Conservation (phyloP, 352 stramenopile genomes). For the Achlya hypogyna region DNA sequence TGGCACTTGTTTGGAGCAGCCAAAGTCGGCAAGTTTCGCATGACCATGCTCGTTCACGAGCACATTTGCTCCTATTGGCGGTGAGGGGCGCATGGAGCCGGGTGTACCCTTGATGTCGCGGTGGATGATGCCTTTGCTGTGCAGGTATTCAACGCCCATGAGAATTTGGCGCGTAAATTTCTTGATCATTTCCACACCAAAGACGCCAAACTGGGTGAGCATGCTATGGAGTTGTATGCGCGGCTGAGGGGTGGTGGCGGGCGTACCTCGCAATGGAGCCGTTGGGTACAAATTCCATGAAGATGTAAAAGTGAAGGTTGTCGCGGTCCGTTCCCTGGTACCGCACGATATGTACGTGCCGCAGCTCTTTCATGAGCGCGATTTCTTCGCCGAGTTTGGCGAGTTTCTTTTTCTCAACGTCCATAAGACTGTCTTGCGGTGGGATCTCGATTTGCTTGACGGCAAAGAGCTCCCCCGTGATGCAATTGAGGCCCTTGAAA, state of each 20-base stretch:
- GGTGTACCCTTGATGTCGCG: conserved; percentile 86
- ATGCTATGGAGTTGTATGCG: conserved; percentile 41
- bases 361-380: conserved; percentile 89
- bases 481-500: conserved; percentile 91
- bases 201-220: conserved; percentile 89
- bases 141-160: conserved; percentile 85
- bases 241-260: not conserved
- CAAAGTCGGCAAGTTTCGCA: conserved; percentile 86
- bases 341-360: conserved; percentile 93
- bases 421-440: conserved; percentile 30
- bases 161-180: conserved; percentile 90
- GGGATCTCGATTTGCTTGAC: conserved; percentile 85
- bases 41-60: conserved; percentile 81
- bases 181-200: conserved; percentile 83
- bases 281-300: conserved; percentile 94
- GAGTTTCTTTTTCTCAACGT: conserved; percentile 50
- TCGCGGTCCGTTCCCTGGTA: conserved; percentile 82
- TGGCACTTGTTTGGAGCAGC: conserved; percentile 81
- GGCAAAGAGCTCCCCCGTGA: conserved; percentile 86
- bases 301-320: conserved; percentile 87
- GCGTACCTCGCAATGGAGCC: conserved; percentile 79
- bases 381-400: conserved; percentile 86
- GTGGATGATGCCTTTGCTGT: conserved; percentile 88
- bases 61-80: conserved; percentile 65
- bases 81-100: not conserved